phyloP scores from a whole-genome alignment of 176 grass and related monocot genomes.

The Puya raimondii region DNA sequence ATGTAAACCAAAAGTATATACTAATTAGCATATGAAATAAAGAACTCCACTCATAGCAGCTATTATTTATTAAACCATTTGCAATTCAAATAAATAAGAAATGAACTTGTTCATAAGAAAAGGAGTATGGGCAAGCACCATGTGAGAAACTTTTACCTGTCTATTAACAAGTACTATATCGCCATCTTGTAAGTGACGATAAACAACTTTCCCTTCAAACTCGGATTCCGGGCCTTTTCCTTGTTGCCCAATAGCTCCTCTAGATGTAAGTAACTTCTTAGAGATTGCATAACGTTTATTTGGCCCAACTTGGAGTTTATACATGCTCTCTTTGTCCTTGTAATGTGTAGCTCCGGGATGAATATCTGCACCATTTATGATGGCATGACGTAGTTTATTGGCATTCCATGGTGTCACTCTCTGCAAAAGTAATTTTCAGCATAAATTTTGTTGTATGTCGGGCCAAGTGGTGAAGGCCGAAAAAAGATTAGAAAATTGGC shows the following conservation, averaged over 20 bases:
- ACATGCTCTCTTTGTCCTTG: slow-evolving; percentile 46
- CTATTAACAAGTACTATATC: slow-evolving; percentile 92
- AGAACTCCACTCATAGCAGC: not conserved
- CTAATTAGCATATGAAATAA: too few species aligned
- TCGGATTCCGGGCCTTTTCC: slow-evolving; percentile 63
- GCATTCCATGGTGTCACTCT: slow-evolving; percentile 82
- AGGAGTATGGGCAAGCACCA: not conserved
- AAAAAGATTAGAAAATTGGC: slow-evolving; percentile 1
- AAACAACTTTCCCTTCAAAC: slow-evolving; percentile 77
- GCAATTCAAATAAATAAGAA: too few species aligned
- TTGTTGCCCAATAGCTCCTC: slow-evolving; percentile 36
- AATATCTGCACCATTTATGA: slow-evolving; percentile 68
- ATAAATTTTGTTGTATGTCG: not conserved
- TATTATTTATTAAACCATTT: not conserved
- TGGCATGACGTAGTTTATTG: slow-evolving; percentile 49
- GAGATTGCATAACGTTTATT: slow-evolving; percentile 32
- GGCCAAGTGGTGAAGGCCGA: not conserved
- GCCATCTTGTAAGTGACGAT: slow-evolving; percentile 81
- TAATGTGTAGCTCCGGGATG: slow-evolving; percentile 84
- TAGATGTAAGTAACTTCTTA: slow-evolving; percentile 56
- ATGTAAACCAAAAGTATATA: too few species aligned
- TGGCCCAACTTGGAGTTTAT: slow-evolving; percentile 41
- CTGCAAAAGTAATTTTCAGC: slow-evolving; percentile 27
- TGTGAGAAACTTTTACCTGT: slow-evolving; percentile 46
- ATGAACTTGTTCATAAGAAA: too few species aligned